These are phyloP conservation scores for Malus fusca DNA, from an alignment of 306 rosid genomes.

Conservation along the genomic window DNA sequence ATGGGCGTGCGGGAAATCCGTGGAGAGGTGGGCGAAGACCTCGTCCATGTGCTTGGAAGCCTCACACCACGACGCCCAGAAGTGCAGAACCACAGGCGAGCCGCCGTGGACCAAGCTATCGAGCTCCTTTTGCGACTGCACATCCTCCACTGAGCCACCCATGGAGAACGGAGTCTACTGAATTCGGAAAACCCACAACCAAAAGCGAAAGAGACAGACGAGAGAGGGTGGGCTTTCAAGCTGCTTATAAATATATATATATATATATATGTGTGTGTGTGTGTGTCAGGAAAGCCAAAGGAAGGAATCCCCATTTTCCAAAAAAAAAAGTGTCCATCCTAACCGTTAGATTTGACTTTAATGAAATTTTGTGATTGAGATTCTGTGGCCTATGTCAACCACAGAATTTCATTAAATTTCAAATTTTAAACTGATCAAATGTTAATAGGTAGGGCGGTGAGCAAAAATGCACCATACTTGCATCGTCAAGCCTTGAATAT, in stretches of 20 bases:
- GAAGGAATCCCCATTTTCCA: too few relatives aligned
- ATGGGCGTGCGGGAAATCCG: slow-evolving; percentile 68
- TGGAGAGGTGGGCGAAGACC: slow-evolving; percentile 68
- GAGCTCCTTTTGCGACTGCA: slow-evolving; percentile 60
- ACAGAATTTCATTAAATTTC: too few relatives aligned
- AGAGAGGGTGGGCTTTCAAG: neutral
- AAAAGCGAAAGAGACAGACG: neutral
- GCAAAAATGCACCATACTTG: too few relatives aligned
- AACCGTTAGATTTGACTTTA: too few relatives aligned
- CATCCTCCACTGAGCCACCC: slow-evolving; percentile 79
- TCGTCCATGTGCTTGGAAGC: slow-evolving; percentile 97
- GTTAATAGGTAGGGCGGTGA: too few relatives aligned
- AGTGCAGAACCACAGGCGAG: slow-evolving; percentile 56
- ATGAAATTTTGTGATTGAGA: rapidly evolving
- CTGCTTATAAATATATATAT: too few relatives aligned
- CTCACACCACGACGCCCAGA: slow-evolving; percentile 98
- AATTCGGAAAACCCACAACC: neutral
- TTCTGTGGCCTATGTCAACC: rapidly evolving
- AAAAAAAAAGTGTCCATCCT: too few relatives aligned
- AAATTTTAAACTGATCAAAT: too few relatives aligned
- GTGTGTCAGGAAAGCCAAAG: too few relatives aligned
- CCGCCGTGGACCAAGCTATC: slow-evolving; percentile 52
- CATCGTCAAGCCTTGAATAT: too few relatives aligned
- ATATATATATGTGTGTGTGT: too few relatives aligned
- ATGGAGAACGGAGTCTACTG: slow-evolving; percentile 12